phyloP scores from a whole-genome alignment of 2,329 filamentous ascomycete species.

The Leptodontidium sp. region DNA sequence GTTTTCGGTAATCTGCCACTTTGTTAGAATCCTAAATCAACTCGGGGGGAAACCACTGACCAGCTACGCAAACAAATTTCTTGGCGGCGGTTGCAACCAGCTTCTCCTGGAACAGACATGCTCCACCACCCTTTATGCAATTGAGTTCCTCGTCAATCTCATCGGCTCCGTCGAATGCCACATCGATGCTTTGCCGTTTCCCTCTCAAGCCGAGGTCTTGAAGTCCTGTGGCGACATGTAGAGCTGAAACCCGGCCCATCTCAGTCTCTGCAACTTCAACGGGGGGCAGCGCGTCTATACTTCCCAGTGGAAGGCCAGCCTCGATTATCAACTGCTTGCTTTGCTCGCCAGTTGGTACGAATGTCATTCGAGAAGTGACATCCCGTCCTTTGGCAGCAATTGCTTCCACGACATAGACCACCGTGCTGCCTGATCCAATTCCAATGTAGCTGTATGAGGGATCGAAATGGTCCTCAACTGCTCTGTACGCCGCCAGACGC shows the following conservation, averaged over 20 bases:
- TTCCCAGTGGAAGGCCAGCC: conserved; percentile 78
- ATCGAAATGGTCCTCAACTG: conserved; percentile 76
- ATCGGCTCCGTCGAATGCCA: conserved; percentile 95
- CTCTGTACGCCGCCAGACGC: conserved; percentile 75
- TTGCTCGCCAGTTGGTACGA: conserved; percentile 79
- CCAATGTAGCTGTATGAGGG: conserved; percentile 71
- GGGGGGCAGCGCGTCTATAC: conserved; percentile 47
- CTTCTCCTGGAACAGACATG: conserved; percentile 98
- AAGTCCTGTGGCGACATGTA: conserved; percentile 67
- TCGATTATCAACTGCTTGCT: conserved; percentile 85
- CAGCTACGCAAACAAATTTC: conserved; percentile 88
- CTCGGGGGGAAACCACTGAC: conserved; percentile 54
- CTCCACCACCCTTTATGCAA: conserved; percentile 96
- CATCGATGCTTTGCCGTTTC: conserved; percentile 70
- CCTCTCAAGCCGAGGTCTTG: conserved; percentile 47
- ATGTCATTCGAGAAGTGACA: conserved; percentile 73
- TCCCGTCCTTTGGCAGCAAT: conserved; percentile 68
- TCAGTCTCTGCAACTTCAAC: conserved; percentile 39
- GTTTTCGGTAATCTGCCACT: conserved; percentile 84
- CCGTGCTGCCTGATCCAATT: conserved; percentile 83
- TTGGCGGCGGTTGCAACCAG: conserved; percentile 85
- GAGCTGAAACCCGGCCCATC: conserved; percentile 61
- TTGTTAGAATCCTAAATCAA: conserved; percentile 17
- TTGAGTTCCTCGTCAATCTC: conserved; percentile 96
- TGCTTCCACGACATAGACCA: conserved; percentile 85